Percentiles rank a stretch among this genome's conserved stretches.
phyloP scores from a whole-genome alignment of 768 basidiomycete species.

The Lentinula guzmanii region DNA sequence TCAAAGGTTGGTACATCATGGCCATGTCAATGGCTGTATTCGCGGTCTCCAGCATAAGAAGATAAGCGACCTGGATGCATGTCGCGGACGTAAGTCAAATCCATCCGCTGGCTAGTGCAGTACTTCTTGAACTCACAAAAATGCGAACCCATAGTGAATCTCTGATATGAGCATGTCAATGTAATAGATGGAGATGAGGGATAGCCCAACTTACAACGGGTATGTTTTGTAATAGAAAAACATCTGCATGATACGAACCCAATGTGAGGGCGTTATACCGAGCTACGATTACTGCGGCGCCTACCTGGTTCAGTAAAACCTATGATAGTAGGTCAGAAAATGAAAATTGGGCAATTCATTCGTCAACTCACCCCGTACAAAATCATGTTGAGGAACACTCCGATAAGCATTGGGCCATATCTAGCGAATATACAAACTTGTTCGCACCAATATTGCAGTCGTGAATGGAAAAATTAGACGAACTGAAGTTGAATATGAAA shows the following conservation, averaged over 20 bases:
- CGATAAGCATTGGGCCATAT: constrained; percentile 5
- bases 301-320: not conserved
- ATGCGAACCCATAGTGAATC: constrained; percentile 35
- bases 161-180: constrained; percentile 17
- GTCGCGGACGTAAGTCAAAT: not conserved
- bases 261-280: too few species aligned
- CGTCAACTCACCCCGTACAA: not conserved
- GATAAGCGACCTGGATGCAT: constrained; percentile 28
- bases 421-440: not conserved
- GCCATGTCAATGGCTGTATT: constrained; percentile 40
- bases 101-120: not conserved
- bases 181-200: not conserved
- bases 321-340: not conserved
- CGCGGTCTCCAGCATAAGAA: constrained; percentile 35
- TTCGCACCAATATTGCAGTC: not conserved
- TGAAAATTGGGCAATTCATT: not conserved
- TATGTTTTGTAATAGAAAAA: not conserved
- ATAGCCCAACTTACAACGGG: not conserved
- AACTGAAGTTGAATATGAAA: constrained; percentile 3
- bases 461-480: not conserved
- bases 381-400: constrained; percentile 3
- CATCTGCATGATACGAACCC: not conserved
- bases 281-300: too few species aligned
- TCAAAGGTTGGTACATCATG: constrained; percentile 42
- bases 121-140: constrained; percentile 24